A percentile compares a stretch with the other conserved stretches of the same genome.
phyloP scores from a whole-genome alignment of 164 flowering plant genomes.

The Tetrastigma voinierianum region DNA sequence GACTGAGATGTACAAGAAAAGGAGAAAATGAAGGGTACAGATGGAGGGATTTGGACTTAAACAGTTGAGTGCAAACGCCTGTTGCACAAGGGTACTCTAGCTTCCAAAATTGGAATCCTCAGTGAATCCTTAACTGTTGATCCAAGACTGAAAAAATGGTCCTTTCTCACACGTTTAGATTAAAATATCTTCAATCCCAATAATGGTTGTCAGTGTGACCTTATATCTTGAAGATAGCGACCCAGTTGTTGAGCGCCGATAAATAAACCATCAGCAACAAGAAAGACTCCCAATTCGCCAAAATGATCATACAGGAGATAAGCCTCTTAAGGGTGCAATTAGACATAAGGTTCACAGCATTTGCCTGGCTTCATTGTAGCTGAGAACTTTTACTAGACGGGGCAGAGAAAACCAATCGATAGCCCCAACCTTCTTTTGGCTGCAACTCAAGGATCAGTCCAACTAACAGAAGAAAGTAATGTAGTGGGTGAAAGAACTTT shows the following conservation, averaged over 20 bases:
- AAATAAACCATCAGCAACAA: conserved; percentile 78
- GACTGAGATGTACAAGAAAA: not conserved
- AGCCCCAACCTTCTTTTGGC: conserved; percentile 92
- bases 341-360: not conserved
- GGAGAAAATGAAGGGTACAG: not conserved
- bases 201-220: conserved; percentile 30
- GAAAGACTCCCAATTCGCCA: conserved; percentile 66
- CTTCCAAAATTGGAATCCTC: not conserved
- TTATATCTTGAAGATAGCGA: conserved; percentile 53
- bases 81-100: conserved; percentile 2
- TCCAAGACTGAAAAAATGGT: not conserved
- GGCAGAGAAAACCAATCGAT: conserved; percentile 72
- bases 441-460: conserved; percentile 91
- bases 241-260: conserved; percentile 75
- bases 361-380: no score
- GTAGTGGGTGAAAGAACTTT: no score
- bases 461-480: conserved; percentile 35
- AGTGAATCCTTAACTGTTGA: no score
- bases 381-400: conserved; percentile 63
- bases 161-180: not conserved
- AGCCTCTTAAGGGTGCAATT: not conserved
- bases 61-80: not conserved
- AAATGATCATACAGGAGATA: conserved; percentile 4
- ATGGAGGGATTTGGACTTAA: not conserved
- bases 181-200: not conserved